Percentiles rank a stretch among this genome's conserved stretches.
Conservation (phyloP, 2,329 filamentous ascomycete species). For the Rhinocladiella similis region DNA sequence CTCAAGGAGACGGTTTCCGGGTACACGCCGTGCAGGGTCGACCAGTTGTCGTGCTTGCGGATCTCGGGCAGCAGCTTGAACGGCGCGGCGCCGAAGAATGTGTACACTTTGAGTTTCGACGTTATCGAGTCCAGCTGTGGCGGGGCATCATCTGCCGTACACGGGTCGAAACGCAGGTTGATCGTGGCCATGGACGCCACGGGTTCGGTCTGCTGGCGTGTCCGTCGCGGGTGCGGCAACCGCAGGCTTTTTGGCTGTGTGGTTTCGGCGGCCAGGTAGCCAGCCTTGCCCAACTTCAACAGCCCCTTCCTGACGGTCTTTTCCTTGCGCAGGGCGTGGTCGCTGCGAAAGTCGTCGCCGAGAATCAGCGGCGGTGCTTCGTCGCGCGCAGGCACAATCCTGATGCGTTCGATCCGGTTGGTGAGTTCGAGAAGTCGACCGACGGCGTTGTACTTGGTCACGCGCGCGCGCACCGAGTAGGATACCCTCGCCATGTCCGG, state of each 20-base stretch:
- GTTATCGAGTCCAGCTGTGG: constrained; percentile 54
- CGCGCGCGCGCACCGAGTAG: constrained; percentile 55
- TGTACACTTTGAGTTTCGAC: constrained; percentile 58
- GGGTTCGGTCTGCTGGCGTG: constrained; percentile 36
- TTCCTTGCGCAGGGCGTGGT: constrained; percentile 57
- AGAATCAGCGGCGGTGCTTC: constrained; percentile 61
- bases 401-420: constrained; percentile 56
- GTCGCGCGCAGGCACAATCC: constrained; percentile 58
- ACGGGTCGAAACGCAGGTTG: constrained; percentile 62
- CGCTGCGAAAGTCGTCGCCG: constrained; percentile 40
- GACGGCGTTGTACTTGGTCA: constrained; percentile 45
- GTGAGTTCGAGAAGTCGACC: constrained; percentile 48
- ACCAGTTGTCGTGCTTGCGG: constrained; percentile 40
- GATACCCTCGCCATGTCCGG: constrained; percentile 63
- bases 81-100: constrained; percentile 56
- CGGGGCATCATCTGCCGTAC: constrained; percentile 49
- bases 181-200: constrained; percentile 58
- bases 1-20: constrained; percentile 55
- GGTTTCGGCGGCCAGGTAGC: constrained; percentile 58
- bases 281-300: constrained; percentile 57
- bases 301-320: constrained; percentile 62
- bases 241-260: constrained; percentile 59
- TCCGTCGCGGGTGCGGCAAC: constrained; percentile 44
- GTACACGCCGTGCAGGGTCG: constrained; percentile 53
- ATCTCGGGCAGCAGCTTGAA: constrained; percentile 52